phyloP scores from a whole-genome alignment of 2,329 filamentous ascomycete species.

The Xylariaceae sp. region DNA sequence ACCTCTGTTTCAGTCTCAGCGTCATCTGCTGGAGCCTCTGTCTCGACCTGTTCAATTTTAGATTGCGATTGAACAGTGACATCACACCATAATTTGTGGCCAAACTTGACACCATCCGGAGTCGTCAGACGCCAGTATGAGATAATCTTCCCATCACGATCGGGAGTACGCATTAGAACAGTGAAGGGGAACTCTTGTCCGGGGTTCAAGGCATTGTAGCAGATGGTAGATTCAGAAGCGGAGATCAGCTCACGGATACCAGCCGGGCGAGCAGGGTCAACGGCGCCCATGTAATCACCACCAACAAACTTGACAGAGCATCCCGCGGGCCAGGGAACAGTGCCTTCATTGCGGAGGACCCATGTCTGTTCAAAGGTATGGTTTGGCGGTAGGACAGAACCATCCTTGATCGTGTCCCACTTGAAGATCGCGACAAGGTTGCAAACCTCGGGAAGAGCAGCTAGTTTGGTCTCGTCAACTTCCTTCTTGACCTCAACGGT shows the following conservation, averaged over 20 bases:
- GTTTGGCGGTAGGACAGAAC: conserved; percentile 65
- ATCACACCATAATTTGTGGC: conserved; percentile 93
- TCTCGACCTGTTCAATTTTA: conserved; percentile 7
- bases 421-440: conserved; percentile 60
- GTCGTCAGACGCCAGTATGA: conserved; percentile 96
- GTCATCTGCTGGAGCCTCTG: background rate
- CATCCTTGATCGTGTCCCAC: conserved; percentile 74
- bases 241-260: conserved; percentile 70
- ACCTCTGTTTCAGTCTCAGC: conserved; percentile 16
- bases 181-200: conserved; percentile 78
- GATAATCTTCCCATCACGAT: conserved; percentile 71
- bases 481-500: conserved; percentile 3
- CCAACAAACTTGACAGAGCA: conserved; percentile 89
- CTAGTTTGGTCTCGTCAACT: conserved; percentile 17
- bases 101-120: conserved; percentile 75
- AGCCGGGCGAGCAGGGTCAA: conserved; percentile 75
- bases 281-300: conserved; percentile 92
- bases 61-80: conserved; percentile 61
- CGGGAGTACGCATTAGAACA: conserved; percentile 76
- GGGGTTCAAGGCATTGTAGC: conserved; percentile 63
- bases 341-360: conserved; percentile 83
- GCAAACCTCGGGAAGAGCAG: conserved; percentile 13
- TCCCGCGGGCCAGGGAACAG: conserved; percentile 75
- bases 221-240: conserved; percentile 78
- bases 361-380: conserved; percentile 83